These are phyloP conservation scores for Sambucus nigra DNA, from an alignment of 129 eudicot genomes.

Conservation along the genomic window DNA sequence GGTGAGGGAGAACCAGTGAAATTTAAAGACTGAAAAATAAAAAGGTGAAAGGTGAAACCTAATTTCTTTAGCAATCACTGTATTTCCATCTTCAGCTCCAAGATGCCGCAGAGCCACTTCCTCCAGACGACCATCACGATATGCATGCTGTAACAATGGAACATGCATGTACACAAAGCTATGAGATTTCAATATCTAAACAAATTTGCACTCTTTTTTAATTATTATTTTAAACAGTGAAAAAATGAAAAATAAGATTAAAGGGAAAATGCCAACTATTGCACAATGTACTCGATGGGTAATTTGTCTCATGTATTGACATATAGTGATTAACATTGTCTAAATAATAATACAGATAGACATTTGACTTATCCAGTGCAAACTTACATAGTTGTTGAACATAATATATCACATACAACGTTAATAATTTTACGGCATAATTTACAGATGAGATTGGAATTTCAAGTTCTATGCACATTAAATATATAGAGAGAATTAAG, in stretches of 20 bases:
- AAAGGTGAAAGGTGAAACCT: conserved; percentile 40
- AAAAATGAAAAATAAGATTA: background rate
- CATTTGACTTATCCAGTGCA: no score
- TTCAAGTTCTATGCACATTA: no score
- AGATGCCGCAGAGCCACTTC: conserved; percentile 82
- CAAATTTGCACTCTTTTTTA: no score
- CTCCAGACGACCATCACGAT: conserved; percentile 91
- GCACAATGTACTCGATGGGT: background rate
- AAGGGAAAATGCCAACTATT: background rate
- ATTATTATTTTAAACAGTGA: no score
- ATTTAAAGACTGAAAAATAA: background rate
- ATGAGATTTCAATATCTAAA: background rate
- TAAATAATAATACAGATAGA: background rate
- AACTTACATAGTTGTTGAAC: no score
- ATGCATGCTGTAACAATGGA: conserved; percentile 61
- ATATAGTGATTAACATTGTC: background rate
- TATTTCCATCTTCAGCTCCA: conserved; percentile 82
- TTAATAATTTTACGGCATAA: no score
- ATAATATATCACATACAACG: no score
- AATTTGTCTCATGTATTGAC: no score
- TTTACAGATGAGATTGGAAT: no score
- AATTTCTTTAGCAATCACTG: conserved; percentile 75
- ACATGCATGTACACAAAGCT: background rate
- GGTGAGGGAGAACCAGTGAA: conserved; percentile 1
- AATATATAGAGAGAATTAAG: no score